Base-by-base conservation (phyloP, 768 basidiomycete species). In the Auriscalpium orientale region DNA sequence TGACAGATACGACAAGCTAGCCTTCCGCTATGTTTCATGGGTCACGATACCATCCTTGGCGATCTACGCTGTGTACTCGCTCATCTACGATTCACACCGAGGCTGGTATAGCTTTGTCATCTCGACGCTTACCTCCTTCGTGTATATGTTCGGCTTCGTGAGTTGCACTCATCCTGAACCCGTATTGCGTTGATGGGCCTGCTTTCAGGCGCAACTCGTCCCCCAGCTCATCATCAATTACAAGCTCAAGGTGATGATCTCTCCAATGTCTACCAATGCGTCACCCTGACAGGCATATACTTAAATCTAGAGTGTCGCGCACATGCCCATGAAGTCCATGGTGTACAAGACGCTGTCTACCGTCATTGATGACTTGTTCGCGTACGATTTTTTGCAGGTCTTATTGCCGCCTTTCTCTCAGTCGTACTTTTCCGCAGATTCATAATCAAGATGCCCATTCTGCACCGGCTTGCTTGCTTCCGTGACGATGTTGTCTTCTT, bases 291-390 rank as follows among this genome's bases (percentile, higher is more conserved):
- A 62, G 40, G 56, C 46, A 21, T 15, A 47, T 13, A 12, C 34
- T 34, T 13, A 43, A 3, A 13, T 53, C 28, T 73, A 94, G 88
- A 92, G 88, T 68, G 94, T 97, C 37, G 89, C 95, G 46, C 95
- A 98, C 68, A 93, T 98, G 87, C 95, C 95, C 18, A 95, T 97
- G 87, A 97, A 95, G 70, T 89, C 95, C 4, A 93, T 98, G 91
- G 85, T 94, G 62, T 95, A 93, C 78, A 97, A 95, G 74, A 85
- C 89, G 1, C 76, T 95, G 56, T 88, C 91, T 46, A 91, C 87
- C 1, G 88, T 91, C 49, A 89, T 95, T 46, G 95, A 95, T 72
- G 93, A 98, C 70, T 82, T 95, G 63, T 91, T 92, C 68, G 86
- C 87, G 89, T 92, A 76, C 64, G 87, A 7, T 4, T 28, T 65